Evolutionary conservation across 345 rosid species (phyloP).

Genomic region (Pelargonium nanum): DNA sequence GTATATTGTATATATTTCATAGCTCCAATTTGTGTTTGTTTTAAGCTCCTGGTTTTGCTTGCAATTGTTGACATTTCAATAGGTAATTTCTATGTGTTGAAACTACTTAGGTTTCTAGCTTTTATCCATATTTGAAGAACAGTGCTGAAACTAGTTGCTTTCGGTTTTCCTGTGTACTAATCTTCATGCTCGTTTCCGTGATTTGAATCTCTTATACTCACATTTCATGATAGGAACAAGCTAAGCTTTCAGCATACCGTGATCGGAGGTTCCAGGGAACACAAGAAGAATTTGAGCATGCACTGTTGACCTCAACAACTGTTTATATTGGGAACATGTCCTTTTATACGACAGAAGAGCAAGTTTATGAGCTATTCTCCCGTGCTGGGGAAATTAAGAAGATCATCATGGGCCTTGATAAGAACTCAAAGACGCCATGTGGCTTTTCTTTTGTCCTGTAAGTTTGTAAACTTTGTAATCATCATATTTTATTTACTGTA

Average conservation of each 20-base stretch:
- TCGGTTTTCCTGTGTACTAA: not conserved
- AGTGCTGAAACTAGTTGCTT: not conserved
- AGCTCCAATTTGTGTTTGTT: not conserved
- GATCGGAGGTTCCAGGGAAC: conserved; percentile 74
- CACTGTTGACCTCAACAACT: conserved; percentile 55
- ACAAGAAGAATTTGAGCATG: conserved; percentile 82
- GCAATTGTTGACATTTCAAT: not conserved
- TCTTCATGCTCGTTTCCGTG: not conserved
- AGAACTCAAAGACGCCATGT: conserved; percentile 92
- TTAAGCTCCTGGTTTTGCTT: not conserved
- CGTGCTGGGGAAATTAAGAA: conserved; percentile 93
- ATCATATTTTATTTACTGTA: not conserved
- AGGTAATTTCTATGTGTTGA: not conserved
- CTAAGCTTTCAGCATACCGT: conserved; percentile 76
- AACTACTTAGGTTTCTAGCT: not conserved
- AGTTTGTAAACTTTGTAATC: conserved; percentile 10
- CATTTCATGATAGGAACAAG: conserved; percentile 41
- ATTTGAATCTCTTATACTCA: not conserved
- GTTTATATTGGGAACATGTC: conserved; percentile 91
- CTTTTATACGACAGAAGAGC: conserved; percentile 94
- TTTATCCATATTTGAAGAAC: too few relatives aligned
- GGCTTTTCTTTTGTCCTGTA: conserved; percentile 92
- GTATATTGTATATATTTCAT: not conserved
- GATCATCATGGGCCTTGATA: conserved; percentile 95
- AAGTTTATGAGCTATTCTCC: conserved; percentile 88